Percentiles rank a stretch among this genome's conserved stretches.
Conservation (phyloP, 2,329 filamentous ascomycete species). For the Zymoseptoria ardabiliae region DNA sequence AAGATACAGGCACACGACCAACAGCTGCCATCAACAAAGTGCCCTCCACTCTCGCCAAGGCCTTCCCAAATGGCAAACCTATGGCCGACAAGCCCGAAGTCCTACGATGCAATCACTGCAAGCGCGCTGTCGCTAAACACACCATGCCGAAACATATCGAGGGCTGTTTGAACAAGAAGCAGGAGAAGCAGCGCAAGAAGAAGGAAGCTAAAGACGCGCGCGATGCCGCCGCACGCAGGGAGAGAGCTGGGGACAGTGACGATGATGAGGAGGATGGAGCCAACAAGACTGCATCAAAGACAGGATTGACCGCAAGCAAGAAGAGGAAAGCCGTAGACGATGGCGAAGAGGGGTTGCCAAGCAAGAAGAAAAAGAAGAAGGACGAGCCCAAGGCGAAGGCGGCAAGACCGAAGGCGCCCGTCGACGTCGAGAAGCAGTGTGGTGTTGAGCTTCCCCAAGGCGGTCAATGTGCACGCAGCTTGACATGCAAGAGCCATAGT, state of each 20-base stretch:
- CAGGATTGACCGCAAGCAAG: constrained; percentile 29
- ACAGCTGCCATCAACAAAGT: constrained; percentile 47
- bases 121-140: constrained; percentile 72
- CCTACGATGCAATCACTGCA: constrained; percentile 85
- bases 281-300: constrained; percentile 26
- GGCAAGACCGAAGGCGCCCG: constrained; percentile 77
- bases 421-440: constrained; percentile 88
- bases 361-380: constrained; percentile 71
- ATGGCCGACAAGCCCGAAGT: constrained; percentile 73
- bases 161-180: constrained; percentile 76
- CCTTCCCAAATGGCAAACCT: constrained; percentile 74
- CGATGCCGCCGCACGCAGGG: constrained; percentile 42
- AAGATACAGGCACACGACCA: constrained; percentile 7
- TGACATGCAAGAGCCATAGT: constrained; percentile 84
- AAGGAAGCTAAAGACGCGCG: constrained; percentile 57
- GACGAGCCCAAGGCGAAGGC: constrained; percentile 50
- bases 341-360: constrained; percentile 66
- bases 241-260: constrained; percentile 33
- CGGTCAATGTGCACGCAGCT: constrained; percentile 73
- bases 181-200: constrained; percentile 53
- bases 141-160: constrained; percentile 73
- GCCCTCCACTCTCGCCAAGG: constrained; percentile 67
- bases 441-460: constrained; percentile 79
- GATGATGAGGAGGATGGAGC: constrained; percentile 30
- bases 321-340: constrained; percentile 42